Evolutionary conservation across 2,329 filamentous ascomycete species (phyloP).

Genomic region (Stachybotrys elegans): DNA sequence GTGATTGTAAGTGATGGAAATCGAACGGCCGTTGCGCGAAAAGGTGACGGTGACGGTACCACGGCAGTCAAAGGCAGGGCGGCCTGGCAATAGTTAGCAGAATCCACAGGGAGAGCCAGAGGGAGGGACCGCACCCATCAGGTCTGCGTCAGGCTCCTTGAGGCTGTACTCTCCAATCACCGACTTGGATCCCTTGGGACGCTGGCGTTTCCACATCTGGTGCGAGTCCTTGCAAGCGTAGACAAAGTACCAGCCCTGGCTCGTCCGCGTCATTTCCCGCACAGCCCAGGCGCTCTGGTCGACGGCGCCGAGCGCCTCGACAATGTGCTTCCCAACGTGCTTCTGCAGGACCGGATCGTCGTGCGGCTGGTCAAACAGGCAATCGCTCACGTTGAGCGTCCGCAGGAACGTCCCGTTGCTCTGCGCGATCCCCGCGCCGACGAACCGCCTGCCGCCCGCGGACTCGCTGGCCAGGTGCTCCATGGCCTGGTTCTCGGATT

Average conservation of each 20-base stretch:
- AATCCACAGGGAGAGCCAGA: neutral
- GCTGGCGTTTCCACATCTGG: conserved; percentile 44
- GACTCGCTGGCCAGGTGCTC: conserved; percentile 25
- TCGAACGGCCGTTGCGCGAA: conserved; percentile 37
- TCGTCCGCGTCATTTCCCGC: conserved; percentile 35
- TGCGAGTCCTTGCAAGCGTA: conserved; percentile 50
- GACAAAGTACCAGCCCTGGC: conserved; percentile 48
- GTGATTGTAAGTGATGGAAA: conserved; percentile 52
- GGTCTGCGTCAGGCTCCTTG: conserved; percentile 39
- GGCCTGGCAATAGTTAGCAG: conserved; percentile 28
- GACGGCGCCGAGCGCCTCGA: conserved; percentile 33
- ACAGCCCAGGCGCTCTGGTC: conserved; percentile 47
- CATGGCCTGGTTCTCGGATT: conserved; percentile 28
- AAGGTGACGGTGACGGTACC: conserved; percentile 47
- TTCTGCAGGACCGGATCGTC: conserved; percentile 44
- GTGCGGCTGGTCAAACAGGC: conserved; percentile 42
- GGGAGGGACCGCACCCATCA: conserved; percentile 33
- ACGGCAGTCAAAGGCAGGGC: conserved; percentile 56
- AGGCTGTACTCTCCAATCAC: conserved; percentile 45
- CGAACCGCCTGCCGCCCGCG: conserved; percentile 21
- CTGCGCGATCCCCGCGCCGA: conserved; percentile 7
- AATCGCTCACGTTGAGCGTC: conserved; percentile 38
- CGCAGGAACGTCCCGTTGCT: conserved; percentile 22
- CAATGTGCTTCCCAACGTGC: conserved; percentile 44
- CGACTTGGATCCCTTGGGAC: conserved; percentile 34